These are phyloP conservation scores for Ciborinia camelliae DNA, from an alignment of 2,329 filamentous ascomycete species.

Conservation along the genomic window DNA sequence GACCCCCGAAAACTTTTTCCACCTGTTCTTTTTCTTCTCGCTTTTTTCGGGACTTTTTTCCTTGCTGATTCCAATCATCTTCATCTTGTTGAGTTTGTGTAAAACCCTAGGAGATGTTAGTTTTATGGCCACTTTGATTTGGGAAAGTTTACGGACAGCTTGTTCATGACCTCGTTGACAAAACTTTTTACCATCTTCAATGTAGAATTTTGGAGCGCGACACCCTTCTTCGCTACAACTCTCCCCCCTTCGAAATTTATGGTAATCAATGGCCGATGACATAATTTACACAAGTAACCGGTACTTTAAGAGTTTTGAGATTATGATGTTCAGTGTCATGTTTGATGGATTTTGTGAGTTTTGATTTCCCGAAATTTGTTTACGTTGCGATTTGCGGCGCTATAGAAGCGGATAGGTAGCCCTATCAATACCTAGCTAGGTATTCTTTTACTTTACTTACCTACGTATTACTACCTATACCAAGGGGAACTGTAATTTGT, in stretches of 20 bases:
- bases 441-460: neutral
- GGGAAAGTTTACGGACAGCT: conserved; percentile 42
- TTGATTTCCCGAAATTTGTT: neutral
- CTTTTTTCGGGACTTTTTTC: conserved; percentile 53
- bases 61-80: conserved; percentile 63
- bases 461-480: neutral
- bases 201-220: conserved; percentile 55
- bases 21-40: conserved; percentile 57
- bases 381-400: neutral
- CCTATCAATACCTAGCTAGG: too few relatives aligned
- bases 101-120: conserved; percentile 33
- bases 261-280: conserved; percentile 36
- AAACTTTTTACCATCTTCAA: conserved; percentile 61
- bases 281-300: conserved; percentile 22
- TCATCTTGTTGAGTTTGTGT: conserved; percentile 55
- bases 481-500: neutral
- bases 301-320: neutral
- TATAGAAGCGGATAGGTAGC: conserved; percentile 2
- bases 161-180: conserved; percentile 64
- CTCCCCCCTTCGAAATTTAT: conserved; percentile 43
- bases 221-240: conserved; percentile 57
- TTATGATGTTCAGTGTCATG: neutral
- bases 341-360: neutral
- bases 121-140: conserved; percentile 12
- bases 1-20: conserved; percentile 59